Evolutionary conservation across 2,329 filamentous ascomycete genomes (phyloP), one percentile per base, ranked within the genome.

Genomic region (Aspergillus thermomutatus): DNA sequence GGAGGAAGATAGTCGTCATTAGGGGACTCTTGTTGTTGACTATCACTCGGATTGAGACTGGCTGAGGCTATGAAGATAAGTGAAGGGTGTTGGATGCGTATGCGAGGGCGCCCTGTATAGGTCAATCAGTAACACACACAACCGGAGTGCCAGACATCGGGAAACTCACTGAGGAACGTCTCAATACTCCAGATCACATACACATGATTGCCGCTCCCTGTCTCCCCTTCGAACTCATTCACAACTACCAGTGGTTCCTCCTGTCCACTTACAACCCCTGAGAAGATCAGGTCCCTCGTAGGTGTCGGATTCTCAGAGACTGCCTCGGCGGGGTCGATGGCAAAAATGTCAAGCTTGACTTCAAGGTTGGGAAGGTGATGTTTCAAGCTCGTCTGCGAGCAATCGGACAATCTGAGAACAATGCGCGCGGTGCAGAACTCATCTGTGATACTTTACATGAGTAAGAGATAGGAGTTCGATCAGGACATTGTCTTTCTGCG

Each of bases 1-100:
- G 80, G 79, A 17, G 80, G 77, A 6, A 86, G 74, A 61, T 83
- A 83, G 49, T 81, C 78, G 60, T 82, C 78, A 34, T 80, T 75
- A 4, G 68, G 61, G 21, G 70, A 63, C 27, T 71, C 69, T 55
- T 68, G 66, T 51, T 72, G 69, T n/a, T 70, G 64, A 31, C 61
- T 68, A 50, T 78, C 75, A 1, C 75, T 66, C 2, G 79, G 77
- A 55, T 76, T 79, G 31, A 81, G 67, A 50, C 72, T 78, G 21
- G 76, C 75, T 21, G 74, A 77, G 25, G 79, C 76, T 31, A 79
- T 79, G 63, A 87, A 84, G 49, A 83, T 77, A 26, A 87, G 75
- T 5, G 78, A 79, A 34, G 83, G 82, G 60, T 84, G 79, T 57
- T 83, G 79, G 34, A 83, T 79, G 56, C 82, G 79, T 54, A 79